Base-by-base conservation (phyloP, 1,284 basidiomycete species). In the Ustilago vetiveriae region DNA sequence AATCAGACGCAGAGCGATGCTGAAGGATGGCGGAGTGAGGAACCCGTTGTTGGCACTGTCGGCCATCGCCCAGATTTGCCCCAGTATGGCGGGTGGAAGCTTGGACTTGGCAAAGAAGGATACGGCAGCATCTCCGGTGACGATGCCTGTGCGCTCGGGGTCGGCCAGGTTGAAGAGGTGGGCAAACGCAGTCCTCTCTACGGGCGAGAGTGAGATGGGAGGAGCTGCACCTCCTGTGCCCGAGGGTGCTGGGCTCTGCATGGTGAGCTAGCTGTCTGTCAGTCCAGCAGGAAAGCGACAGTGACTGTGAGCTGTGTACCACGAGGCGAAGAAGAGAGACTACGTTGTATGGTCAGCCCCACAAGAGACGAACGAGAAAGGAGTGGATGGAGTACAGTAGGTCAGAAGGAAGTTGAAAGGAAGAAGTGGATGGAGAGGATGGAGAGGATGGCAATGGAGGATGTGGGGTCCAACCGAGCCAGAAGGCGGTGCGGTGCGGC, bases 31-130 rank as follows among this genome's bases (percentile, higher is more conserved):
- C 3, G 75, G 69, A 4, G 74, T 77, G 53, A 99, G 72, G 53
- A 79, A 81, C 19, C 80, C 80, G 40, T 81, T 80, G 69, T 81
- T 81, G 32, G 57, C 90, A 46, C 90, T 89, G 85, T 99, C 96
- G 36, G 94, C 90, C 60, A 98, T 84, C 50, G 86, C 87, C 95
- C 96, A 99, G 74, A 99, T 90, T 84, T 96, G 91, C 37, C 94
- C 93, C 57, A 98, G 88, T 22, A 57, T 48, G 6, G 78, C 46
- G 14, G 71, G 74, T 9, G 80, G 72, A 10, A 79, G 74, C 36
- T 70, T 72, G 29, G 78, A 78, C 17, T 75, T 74, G 46, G 73
- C 74, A 41, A 82, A 82, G 62, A 82, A 82, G 37, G 67, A 48
- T 33, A 82, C 80, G 24, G 80, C 80, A 14, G 76, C 68, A 50